These are phyloP conservation scores for Boletus insuetus DNA, from an alignment of 768 basidiomycete species.

Conservation along the genomic window DNA sequence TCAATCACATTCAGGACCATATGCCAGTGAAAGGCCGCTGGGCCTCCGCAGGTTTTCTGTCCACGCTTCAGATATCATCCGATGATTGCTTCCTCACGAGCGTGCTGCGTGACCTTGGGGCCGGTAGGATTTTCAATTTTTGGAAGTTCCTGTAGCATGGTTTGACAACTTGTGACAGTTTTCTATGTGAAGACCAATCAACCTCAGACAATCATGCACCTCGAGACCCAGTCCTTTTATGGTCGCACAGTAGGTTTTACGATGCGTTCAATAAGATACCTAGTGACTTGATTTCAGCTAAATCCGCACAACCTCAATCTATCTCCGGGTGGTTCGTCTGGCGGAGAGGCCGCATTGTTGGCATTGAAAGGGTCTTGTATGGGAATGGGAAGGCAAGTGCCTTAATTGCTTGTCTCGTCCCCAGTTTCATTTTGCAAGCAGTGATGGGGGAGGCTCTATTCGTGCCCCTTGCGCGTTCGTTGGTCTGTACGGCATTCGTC, in stretches of 20 bases:
- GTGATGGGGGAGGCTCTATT: slow-evolving; percentile 36
- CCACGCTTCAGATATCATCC: slow-evolving; percentile 21
- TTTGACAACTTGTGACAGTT: slow-evolving; percentile 23
- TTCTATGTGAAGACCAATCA: slow-evolving; percentile 46
- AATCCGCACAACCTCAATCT: slow-evolving; percentile 46
- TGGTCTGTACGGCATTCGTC: slow-evolving; percentile 42
- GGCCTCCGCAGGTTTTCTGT: slow-evolving; percentile 36
- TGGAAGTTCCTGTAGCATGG: background rate
- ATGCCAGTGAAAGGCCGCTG: slow-evolving; percentile 41
- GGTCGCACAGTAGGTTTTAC: slow-evolving; percentile 26
- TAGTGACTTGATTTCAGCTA: slow-evolving; percentile 22
- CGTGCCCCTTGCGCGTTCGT: slow-evolving; percentile 37
- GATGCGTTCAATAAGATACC: background rate
- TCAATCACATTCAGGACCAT: slow-evolving; percentile 31
- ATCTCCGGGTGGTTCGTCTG: slow-evolving; percentile 51
- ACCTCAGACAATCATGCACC: slow-evolving; percentile 42
- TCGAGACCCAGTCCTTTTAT: slow-evolving; percentile 35
- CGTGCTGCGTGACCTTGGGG: slow-evolving; percentile 40
- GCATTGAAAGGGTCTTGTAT: slow-evolving; percentile 45
- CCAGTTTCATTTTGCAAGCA: slow-evolving; percentile 5
- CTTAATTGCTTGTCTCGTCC: slow-evolving; percentile 3
- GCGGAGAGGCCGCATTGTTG: slow-evolving; percentile 49
- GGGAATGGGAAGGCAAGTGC: slow-evolving; percentile 39
- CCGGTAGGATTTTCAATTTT: slow-evolving; percentile 25
- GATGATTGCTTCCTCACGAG: slow-evolving; percentile 31